Conservation (phyloP, 2,329 filamentous ascomycete genomes). For the Didymella pomorum region DNA sequence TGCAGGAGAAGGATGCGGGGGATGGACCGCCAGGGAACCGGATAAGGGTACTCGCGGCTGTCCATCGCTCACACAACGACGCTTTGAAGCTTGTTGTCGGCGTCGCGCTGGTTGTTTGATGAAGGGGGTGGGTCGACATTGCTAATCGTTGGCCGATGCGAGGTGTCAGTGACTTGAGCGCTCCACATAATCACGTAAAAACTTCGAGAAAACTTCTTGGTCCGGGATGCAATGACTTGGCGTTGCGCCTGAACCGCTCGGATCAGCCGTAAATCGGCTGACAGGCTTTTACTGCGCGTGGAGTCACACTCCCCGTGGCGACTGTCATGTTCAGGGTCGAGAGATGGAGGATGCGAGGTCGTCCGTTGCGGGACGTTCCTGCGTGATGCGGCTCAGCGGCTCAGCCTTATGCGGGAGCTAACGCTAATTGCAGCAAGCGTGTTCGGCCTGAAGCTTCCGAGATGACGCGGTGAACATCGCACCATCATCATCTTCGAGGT, state of each 20-base stretch:
- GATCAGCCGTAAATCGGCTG: conserved; percentile 27
- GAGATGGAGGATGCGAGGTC: conserved; percentile 17
- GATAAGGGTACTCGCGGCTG: conserved; percentile 31
- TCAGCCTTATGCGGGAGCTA: conserved; percentile 20
- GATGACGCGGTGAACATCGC: conserved; percentile 9
- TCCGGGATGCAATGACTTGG: conserved; percentile 32
- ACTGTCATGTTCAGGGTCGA: conserved; percentile 14
- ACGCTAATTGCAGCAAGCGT: background rate
- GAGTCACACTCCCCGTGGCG: conserved; percentile 15
- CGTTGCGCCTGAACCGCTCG: conserved; percentile 24
- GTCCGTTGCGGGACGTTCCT: conserved; percentile 16
- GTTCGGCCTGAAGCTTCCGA: conserved; percentile 14
- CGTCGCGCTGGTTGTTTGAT: conserved; percentile 26
- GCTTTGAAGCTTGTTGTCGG: conserved; percentile 18
- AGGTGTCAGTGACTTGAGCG: conserved; percentile 30
- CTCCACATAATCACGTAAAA: conserved; percentile 46
- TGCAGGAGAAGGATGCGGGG: conserved; percentile 36
- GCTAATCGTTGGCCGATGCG: conserved; percentile 37
- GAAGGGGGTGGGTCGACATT: conserved; percentile 38
- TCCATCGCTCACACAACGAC: conserved; percentile 18
- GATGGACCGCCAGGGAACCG: conserved; percentile 13
- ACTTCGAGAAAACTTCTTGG: conserved; percentile 38
- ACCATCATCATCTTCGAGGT: background rate
- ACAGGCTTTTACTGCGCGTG: conserved; percentile 18
- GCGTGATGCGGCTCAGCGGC: conserved; percentile 7